Evolutionary conservation across 768 basidiomycete genomes (phyloP).

Genomic region (Suillus placidus): DNA sequence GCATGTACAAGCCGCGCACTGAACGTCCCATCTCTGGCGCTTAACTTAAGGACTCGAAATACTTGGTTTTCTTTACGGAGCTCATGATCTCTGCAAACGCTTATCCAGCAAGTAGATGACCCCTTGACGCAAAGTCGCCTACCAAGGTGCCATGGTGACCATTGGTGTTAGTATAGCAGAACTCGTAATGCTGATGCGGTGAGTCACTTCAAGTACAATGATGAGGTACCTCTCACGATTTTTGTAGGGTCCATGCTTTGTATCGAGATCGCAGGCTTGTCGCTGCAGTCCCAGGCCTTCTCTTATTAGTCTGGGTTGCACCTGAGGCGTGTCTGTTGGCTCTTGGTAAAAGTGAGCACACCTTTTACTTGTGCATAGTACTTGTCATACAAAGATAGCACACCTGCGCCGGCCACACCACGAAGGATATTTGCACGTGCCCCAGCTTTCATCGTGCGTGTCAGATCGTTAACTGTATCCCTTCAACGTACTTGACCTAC

Average conservation of each 20-base stretch:
- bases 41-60: background rate
- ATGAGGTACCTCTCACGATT: background rate
- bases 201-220: background rate
- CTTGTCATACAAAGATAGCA: constrained; percentile 67
- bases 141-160: background rate
- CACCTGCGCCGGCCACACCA: constrained; percentile 53
- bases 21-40: background rate
- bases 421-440: constrained; percentile 60
- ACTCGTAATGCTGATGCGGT: constrained; percentile 6
- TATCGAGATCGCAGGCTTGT: background rate
- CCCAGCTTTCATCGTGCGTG: constrained; percentile 54
- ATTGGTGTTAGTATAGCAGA: constrained; percentile 1
- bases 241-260: background rate
- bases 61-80: background rate
- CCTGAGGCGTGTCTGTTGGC: background rate
- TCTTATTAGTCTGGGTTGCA: background rate
- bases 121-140: background rate
- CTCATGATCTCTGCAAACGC: background rate
- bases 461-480: constrained; percentile 3
- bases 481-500: constrained; percentile 22
- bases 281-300: background rate
- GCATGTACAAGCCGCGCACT: background rate
- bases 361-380: constrained; percentile 16
- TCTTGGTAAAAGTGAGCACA: background rate
- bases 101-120: background rate